Evolutionary conservation across 78 protist species (phyloP), one percentile per base, ranked within the genome.

Genomic region (Cavenderia fasciculata): DNA sequence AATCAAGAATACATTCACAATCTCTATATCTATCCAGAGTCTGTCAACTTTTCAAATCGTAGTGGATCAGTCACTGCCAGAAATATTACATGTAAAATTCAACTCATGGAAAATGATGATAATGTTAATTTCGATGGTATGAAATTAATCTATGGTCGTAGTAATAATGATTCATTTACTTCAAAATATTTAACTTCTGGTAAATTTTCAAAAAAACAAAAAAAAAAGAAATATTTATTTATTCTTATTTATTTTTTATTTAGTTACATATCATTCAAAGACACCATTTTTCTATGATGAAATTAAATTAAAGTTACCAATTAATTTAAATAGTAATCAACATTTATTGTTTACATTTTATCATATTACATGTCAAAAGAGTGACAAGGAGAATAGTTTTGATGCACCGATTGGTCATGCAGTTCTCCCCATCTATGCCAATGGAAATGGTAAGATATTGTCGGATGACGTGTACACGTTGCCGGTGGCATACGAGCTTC

Each of bases 321-420:
- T 77, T n/a, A 54, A 68, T 0, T 52, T 78, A 12, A 23, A 43
- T 11, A 72, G 87, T 23, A 31, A 70, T 2, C 65, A 75, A 19
- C 86, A 88, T 23, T 14, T 88, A 0, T 69, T 88, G 31, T 88
- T 75, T n/a, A 77, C 87, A 38, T 88, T 88, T 61, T 88, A 88
- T 31, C 94, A 88, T 52, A 74, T 88, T 14, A 68, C 85, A 21
- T 88, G 94, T 44, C 86, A 86, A 34, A 86, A 86, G 57, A 29
- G 47, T 31, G 69, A 73, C 27, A 51, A 63, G 56, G 61, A 72
- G 23, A 36, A 34, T n/a, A 21, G 25, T 23, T 54, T 31, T 25
- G 78, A 65, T 33, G 52, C 19, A 27, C 90, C 90, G 1, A 74
- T 82, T 7, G 90, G 77, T 4, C 74, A 82, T 57, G 90, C 77